Evolutionary conservation across 2,329 filamentous ascomycete genomes (phyloP).

Genomic region (Trichoderma lentiforme): DNA sequence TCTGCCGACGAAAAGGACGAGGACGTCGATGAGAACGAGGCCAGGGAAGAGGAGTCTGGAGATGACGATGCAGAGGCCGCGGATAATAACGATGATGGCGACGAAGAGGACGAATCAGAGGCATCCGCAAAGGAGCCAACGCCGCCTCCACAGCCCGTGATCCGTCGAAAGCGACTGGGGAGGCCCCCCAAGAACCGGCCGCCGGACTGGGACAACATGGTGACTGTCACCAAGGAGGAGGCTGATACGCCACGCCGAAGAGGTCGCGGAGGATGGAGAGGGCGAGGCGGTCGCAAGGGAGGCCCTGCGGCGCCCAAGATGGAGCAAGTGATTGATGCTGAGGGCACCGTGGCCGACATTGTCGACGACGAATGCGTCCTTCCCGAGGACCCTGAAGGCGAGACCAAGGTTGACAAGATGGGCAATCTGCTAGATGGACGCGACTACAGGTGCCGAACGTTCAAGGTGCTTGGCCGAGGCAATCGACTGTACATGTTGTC

Average conservation of each 20-base stretch:
- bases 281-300: conserved; percentile 63
- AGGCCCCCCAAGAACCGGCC: conserved; percentile 82
- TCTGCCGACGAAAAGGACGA: conserved; percentile 28
- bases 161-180: conserved; percentile 76
- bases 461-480: conserved; percentile 81
- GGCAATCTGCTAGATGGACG: conserved; percentile 79
- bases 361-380: conserved; percentile 87
- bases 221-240: conserved; percentile 53
- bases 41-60: conserved; percentile 37
- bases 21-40: conserved; percentile 43
- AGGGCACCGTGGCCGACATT: conserved; percentile 88
- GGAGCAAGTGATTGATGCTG: conserved; percentile 85
- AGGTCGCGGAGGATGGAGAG: conserved; percentile 69
- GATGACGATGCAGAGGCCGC: conserved; percentile 38
- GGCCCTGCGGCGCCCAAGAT: conserved; percentile 72
- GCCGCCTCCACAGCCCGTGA: conserved; percentile 57
- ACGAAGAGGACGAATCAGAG: conserved; percentile 37
- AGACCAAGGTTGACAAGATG: conserved; percentile 87
- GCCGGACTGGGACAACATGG: conserved; percentile 69
- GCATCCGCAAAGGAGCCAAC: conserved; percentile 50
- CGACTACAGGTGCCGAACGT: conserved; percentile 93
- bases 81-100: conserved; percentile 47
- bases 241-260: conserved; percentile 59
- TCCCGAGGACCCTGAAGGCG: conserved; percentile 82
- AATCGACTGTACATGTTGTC: conserved; percentile 96